Conservation (phyloP, 768 basidiomycete genomes). For the Suillus subaureus region DNA sequence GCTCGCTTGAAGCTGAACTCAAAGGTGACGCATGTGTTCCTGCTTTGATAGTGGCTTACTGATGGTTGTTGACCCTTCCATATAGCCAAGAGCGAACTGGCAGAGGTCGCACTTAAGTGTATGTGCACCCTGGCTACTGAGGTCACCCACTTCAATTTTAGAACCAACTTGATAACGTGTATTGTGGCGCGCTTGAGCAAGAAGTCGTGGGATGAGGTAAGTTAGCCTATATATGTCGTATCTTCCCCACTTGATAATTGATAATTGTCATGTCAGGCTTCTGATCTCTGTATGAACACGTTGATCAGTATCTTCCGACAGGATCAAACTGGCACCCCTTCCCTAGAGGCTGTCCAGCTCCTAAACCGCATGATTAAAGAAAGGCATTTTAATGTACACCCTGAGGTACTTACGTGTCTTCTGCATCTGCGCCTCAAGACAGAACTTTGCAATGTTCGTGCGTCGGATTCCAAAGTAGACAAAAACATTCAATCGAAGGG, state of each 20-base stretch:
- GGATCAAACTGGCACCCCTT: constrained; percentile 79
- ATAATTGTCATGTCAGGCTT: constrained; percentile 52
- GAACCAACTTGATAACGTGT: constrained; percentile 87
- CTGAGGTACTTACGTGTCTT: constrained; percentile 84
- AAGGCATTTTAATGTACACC: constrained; percentile 85
- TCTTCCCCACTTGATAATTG: constrained; percentile 16
- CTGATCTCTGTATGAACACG: constrained; percentile 81
- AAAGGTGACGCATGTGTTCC: constrained; percentile 53
- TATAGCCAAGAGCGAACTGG: constrained; percentile 64
- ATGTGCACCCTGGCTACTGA: constrained; percentile 86
- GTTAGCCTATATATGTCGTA: constrained; percentile 27
- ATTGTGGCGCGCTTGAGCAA: constrained; percentile 82
- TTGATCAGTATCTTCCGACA: constrained; percentile 80
- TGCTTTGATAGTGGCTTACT: constrained; percentile 10
- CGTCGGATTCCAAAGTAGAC: constrained; percentile 70
- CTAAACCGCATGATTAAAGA: constrained; percentile 97
- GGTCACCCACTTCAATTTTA: constrained; percentile 96
- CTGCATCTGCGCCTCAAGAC: constrained; percentile 84
- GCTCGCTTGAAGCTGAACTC: constrained; percentile 80
- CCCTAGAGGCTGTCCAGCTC: constrained; percentile 87
- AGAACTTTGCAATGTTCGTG: constrained; percentile 73
- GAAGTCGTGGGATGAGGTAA: constrained; percentile 87
- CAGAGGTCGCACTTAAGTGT: constrained; percentile 73
- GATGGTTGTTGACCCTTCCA: constrained; percentile 12
- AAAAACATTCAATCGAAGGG: constrained; percentile 50